These are phyloP conservation scores for Acidomyces sp. DNA, from an alignment of 495 filamentous ascomycete genomes.

Conservation along the genomic window DNA sequence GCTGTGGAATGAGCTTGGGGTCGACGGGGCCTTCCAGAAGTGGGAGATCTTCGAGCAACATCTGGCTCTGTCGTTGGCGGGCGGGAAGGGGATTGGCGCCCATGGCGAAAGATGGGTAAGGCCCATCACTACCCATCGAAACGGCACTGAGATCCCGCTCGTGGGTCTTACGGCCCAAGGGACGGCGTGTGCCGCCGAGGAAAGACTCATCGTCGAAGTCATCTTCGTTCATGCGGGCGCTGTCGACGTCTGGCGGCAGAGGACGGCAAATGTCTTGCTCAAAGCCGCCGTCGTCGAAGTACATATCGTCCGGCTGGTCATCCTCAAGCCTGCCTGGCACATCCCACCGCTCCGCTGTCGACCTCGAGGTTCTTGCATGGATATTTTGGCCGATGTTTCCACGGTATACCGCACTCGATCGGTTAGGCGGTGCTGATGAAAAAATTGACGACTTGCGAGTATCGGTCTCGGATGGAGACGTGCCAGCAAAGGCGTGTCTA, in stretches of 20 bases:
- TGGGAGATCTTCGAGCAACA: constrained; percentile 18
- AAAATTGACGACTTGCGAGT: background rate
- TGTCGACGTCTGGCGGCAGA: background rate
- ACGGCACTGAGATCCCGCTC: background rate
- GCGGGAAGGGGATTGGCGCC: constrained; percentile 9
- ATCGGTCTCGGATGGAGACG: background rate
- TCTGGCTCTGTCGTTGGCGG: constrained; percentile 4
- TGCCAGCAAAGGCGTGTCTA: background rate
- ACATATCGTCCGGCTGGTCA: constrained; percentile 55
- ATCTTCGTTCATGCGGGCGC: constrained; percentile 48
- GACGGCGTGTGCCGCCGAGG: constrained; percentile 26
- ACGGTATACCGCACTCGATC: constrained; percentile 1
- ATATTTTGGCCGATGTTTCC: constrained; percentile 2
- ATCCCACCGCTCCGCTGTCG: constrained; percentile 1
- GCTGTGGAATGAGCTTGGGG: constrained; percentile 13
- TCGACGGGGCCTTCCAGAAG: constrained; percentile 11
- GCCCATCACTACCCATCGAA: constrained; percentile 11
- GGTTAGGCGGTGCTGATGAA: background rate
- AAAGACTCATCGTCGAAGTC: constrained; percentile 64
- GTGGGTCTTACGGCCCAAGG: background rate
- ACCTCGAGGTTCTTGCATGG: background rate
- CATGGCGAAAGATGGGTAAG: constrained; percentile 18
- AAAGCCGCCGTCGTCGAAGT: constrained; percentile 42
- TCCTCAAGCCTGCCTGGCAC: constrained; percentile 13
- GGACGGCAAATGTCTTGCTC: constrained; percentile 10